Conservation (phyloP, 257 asterid genomes). For the Cynanchum wilfordii region DNA sequence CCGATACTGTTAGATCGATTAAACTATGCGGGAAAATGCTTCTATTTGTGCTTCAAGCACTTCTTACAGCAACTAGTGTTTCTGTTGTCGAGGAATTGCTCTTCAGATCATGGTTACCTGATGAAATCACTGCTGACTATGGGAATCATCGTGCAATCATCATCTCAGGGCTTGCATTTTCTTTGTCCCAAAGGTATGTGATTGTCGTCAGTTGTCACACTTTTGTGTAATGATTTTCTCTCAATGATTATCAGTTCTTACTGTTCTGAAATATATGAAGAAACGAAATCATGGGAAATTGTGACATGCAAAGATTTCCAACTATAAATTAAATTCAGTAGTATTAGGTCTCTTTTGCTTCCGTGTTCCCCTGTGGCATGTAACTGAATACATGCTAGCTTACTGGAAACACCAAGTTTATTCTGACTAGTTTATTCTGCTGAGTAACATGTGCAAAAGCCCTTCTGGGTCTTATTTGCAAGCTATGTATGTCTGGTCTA, state of each 20-base stretch:
- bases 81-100: slow-evolving; percentile 81
- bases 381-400: not conserved
- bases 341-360: not conserved
- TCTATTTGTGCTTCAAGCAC: slow-evolving; percentile 44
- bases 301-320: not conserved
- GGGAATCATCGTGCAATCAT: slow-evolving; percentile 71
- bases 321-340: not conserved
- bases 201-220: slow-evolving; percentile 10
- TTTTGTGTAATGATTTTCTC: not conserved
- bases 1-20: slow-evolving; percentile 43
- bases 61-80: slow-evolving; percentile 56
- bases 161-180: slow-evolving; percentile 73
- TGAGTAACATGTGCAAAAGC: not conserved
- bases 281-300: not conserved
- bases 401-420: not conserved
- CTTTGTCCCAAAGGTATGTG: slow-evolving; percentile 67
- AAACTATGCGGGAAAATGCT: slow-evolving; percentile 47
- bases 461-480: not conserved
- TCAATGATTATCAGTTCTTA: not conserved
- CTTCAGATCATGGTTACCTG: slow-evolving; percentile 91
- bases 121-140: slow-evolving; percentile 77
- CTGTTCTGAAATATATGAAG: not conserved
- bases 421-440: not conserved
- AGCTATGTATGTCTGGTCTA: not conserved
- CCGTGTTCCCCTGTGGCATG: not conserved